Percentiles rank a stretch among this genome's conserved stretches.
Conservation (phyloP, 2,329 filamentous ascomycete genomes). For the Lachnellula arida region DNA sequence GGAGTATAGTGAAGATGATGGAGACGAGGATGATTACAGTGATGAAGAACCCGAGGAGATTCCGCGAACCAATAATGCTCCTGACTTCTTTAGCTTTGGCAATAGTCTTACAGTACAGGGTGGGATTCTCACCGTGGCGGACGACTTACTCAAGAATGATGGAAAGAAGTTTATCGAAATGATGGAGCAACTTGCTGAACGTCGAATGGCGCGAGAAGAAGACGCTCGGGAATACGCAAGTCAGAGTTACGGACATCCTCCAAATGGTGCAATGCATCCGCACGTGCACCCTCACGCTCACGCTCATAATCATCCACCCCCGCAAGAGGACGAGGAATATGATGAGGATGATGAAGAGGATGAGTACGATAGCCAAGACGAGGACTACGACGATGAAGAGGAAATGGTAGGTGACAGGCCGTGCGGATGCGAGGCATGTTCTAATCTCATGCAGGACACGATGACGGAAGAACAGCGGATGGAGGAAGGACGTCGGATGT, state of each 20-base stretch:
- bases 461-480: constrained; percentile 99
- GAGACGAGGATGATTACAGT: constrained; percentile 63
- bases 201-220: constrained; percentile 93
- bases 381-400: constrained; percentile 74
- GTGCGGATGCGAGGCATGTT: constrained; percentile 21
- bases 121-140: constrained; percentile 96
- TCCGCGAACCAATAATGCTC: constrained; percentile 58
- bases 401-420: constrained; percentile 51
- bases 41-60: constrained; percentile 60
- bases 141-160: constrained; percentile 97
- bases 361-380: constrained; percentile 57
- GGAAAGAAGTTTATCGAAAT: constrained; percentile 99
- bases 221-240: constrained; percentile 66
- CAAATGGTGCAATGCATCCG: constrained; percentile 50
- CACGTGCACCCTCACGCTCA: constrained; percentile 42
- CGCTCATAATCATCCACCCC: constrained; percentile 67
- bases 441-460: constrained; percentile 62
- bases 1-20: constrained; percentile 43
- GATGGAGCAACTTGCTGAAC: constrained; percentile 99
- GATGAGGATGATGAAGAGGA: constrained; percentile 57
- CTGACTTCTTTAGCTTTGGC: constrained; percentile 95
- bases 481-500: constrained; percentile 98
- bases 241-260: constrained; percentile 50
- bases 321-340: constrained; percentile 67
- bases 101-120: constrained; percentile 95